These are phyloP conservation scores for Starmerella cellae DNA, from an alignment of 805 yeast genomes.

Conservation along the genomic window DNA sequence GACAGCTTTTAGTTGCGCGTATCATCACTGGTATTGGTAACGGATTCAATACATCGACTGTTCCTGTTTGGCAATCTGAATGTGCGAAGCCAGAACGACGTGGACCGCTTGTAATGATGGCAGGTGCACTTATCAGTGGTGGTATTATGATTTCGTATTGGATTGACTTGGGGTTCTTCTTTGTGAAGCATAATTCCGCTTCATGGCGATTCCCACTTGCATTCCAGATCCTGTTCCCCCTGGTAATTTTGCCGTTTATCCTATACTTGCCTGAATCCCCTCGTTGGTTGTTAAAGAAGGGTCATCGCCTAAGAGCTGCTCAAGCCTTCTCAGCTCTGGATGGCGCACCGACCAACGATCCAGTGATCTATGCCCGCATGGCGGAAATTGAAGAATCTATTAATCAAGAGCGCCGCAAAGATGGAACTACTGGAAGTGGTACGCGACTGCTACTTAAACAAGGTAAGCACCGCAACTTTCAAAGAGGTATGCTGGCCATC, in stretches of 20 bases:
- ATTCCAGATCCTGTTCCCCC: constrained; percentile 32
- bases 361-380: constrained; percentile 5
- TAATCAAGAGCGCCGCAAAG: constrained; percentile 6
- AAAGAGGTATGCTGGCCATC: constrained; percentile 32
- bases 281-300: constrained; percentile 59
- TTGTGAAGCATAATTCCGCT: constrained; percentile 39
- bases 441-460: constrained; percentile 31
- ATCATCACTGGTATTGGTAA: constrained; percentile 56
- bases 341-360: constrained; percentile 7
- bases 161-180: constrained; percentile 55
- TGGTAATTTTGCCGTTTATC: constrained; percentile 19
- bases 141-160: constrained; percentile 63
- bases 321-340: constrained; percentile 40
- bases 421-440: constrained; percentile 6
- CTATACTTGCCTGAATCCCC: constrained; percentile 74
- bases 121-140: constrained; percentile 50
- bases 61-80: constrained; percentile 67
- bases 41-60: constrained; percentile 59
- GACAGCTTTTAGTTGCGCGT: constrained; percentile 57
- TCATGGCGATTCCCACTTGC: constrained; percentile 66
- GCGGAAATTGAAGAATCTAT: constrained; percentile 12
- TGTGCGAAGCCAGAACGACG: constrained; percentile 46
- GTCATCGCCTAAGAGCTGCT: constrained; percentile 32
- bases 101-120: constrained; percentile 49
- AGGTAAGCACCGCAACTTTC: constrained; percentile 20